Percentiles rank a stretch among this genome's conserved stretches.
These are phyloP conservation scores for Macrocybe gigantea DNA, from an alignment of 768 basidiomycete species.

Conservation along the genomic window DNA sequence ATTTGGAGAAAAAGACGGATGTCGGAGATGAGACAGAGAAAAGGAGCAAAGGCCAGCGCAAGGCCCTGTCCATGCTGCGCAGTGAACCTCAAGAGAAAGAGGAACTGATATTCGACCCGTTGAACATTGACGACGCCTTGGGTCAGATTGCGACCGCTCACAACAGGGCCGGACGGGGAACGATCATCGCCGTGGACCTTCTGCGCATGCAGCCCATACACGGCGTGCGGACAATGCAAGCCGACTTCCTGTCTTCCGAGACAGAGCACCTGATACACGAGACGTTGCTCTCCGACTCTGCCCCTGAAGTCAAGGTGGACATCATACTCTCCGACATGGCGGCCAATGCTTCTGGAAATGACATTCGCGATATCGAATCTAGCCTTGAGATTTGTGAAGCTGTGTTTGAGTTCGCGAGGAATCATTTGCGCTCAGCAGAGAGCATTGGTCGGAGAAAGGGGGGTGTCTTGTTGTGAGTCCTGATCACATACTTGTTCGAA, in stretches of 20 bases:
- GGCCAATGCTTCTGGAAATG: conserved; percentile 72
- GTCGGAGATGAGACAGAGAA: conserved; percentile 1
- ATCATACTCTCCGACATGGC: conserved; percentile 91
- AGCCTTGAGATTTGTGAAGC: conserved; percentile 72
- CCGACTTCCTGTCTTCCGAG: conserved; percentile 64
- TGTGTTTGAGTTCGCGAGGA: conserved; percentile 62
- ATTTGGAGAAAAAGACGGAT: neutral
- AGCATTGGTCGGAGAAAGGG: conserved; percentile 36
- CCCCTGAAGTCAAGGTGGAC: conserved; percentile 50
- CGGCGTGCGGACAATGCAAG: conserved; percentile 68
- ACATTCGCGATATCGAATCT: conserved; percentile 54
- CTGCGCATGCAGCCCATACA: conserved; percentile 66
- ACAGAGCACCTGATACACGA: conserved; percentile 41
- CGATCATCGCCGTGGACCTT: conserved; percentile 77
- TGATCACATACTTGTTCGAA: conserved; percentile 3
- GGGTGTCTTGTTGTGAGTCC: conserved; percentile 53
- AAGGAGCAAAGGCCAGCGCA: neutral
- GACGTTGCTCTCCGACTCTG: conserved; percentile 19
- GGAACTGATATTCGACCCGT: conserved; percentile 30
- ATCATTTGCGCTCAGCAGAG: conserved; percentile 43
- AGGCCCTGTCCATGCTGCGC: neutral
- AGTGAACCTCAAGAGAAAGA: conserved; percentile 5
- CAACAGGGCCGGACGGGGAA: neutral
- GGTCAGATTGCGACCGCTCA: neutral
- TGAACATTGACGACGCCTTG: conserved; percentile 30